Base-by-base conservation (phyloP, 495 filamentous ascomycete species). In the Astrothelium macrocarpum region DNA sequence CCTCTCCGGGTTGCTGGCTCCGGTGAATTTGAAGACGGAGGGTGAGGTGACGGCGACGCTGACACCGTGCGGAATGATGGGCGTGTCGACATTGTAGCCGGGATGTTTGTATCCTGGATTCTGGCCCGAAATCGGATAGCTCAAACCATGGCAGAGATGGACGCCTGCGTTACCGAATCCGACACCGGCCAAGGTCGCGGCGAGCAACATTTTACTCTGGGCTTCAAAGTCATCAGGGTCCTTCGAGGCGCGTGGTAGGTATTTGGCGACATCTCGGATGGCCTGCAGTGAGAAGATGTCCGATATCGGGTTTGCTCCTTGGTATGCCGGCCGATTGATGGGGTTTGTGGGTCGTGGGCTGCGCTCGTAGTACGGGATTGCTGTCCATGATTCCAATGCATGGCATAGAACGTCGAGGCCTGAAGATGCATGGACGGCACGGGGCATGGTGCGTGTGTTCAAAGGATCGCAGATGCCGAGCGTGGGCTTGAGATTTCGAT, bases 101-200 rank as follows among this genome's bases (percentile, higher is more conserved):
- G 79, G 72, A 70, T 98, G 94, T 70, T 84, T 84, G 73, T 97
- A 96, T 7, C 86, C 88, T 0, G 90, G 91, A 71, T 97, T 97
- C 72, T 95, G 91, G 42, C 90, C 87, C 28, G 90, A 92, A 68
- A 97, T 94, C 5, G 93, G 93, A 73, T 98, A 98, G 42, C 85
- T 89, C 91, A 97, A 96, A 62, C 92, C 94, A 71, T 98, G 94
- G 76, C 94, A 98, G 4, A 98, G 79, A 77, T 98, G 94, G 1
- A 98, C 94, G 42, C 94, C 94, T 1, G 94, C 94, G 72, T 98
- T 98, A 29, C 94, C 94, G 75, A 97, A 98, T 0, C 94, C 94
- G 1, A 98, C 90, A 16, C 94, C 94, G 0, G 94, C 94, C 0
- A 98, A 78, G 0, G 94, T 97, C 0, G 93, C 90, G 2, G 94